Evolutionary conservation across 2,329 filamentous ascomycete species (phyloP), one percentile per base, ranked within the genome.

Genomic region (Claviceps citrina): DNA sequence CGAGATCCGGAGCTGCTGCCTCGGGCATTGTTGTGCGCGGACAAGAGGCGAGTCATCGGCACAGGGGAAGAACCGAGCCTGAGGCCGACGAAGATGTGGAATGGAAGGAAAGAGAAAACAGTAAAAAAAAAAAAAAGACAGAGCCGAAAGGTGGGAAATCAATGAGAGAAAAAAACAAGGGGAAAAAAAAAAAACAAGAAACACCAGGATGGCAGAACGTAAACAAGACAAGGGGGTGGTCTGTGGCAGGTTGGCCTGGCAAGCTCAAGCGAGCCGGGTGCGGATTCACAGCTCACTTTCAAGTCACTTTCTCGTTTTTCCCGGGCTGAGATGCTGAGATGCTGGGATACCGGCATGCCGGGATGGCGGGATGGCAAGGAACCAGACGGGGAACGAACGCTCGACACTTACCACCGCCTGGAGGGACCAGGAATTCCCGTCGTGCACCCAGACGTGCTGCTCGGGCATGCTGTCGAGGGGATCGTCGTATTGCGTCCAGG

Each of bases 401-500:
- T 22, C 15, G 16, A 32, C 15, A 57, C 63, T 60, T 49, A 68
- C 65, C 44, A 57, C 46, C 44, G 50, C 51, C 41, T 59, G 59
- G 20, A 69, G 50, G 27, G 57, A 50, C 60, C 59, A 63, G 10
- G 41, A 40, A 22, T 50, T 51, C 5, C 59, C 58, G 41, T 61
- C 51, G 24, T 56, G 50, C 20, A 57, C 59, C 65, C 66, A 70
- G 20, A 59, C 52, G 10, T 61, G 63, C 38, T 66, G 65, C 44
- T 56, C 48, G 1, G 60, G 59, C 48, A 62, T 47, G 20, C 46
- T 44, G 33, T 63, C 60, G 10, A 60, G 38, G 5, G 58, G 53
- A 42, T 62, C 59, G 43, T 66, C 61, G 25, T 66, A 63, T 44
- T 71, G 66, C 51, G 52, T 66, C 60, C 53, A 69, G 44, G 52